Percentiles rank a stretch among this genome's conserved stretches.
Evolutionary conservation across 1,284 basidiomycete species (phyloP).

Genomic region (Kalmanozyma brasiliensis): DNA sequence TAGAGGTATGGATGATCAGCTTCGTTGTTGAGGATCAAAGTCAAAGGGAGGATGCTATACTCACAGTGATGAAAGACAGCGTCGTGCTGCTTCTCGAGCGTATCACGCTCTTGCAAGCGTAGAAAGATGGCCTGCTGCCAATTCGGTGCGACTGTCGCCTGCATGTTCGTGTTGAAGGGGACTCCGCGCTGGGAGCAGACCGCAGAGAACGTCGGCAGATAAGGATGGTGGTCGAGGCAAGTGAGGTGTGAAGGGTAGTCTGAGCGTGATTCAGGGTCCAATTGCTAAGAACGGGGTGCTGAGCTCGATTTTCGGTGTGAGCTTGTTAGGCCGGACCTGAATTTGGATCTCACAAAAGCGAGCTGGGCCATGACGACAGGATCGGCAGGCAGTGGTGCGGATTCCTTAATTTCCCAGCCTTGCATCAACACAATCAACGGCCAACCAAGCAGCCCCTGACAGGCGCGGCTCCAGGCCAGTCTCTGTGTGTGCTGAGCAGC

Average conservation of each 20-base stretch:
- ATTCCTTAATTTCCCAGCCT: not conserved
- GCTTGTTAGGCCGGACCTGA: too few relatives aligned
- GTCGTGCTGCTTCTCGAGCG: constrained; percentile 53
- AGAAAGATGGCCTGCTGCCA: constrained; percentile 57
- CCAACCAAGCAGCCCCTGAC: too few relatives aligned
- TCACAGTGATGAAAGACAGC: constrained; percentile 47
- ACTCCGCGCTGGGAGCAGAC: too few relatives aligned
- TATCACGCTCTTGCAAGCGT: constrained; percentile 55
- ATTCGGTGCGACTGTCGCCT: constrained; percentile 18
- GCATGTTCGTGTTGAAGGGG: constrained; percentile 1
- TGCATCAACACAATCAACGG: too few relatives aligned
- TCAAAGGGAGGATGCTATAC: constrained; percentile 8
- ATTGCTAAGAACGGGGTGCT: too few relatives aligned
- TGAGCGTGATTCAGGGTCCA: constrained; percentile 20
- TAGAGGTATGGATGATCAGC: not conserved
- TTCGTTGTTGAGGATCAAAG: too few relatives aligned
- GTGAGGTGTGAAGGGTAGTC: not conserved
- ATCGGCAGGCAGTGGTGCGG: constrained; percentile 4
- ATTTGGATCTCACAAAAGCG: too few relatives aligned
- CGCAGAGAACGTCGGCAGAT: too few relatives aligned
- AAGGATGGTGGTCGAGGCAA: not conserved
- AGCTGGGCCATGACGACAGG: not conserved
- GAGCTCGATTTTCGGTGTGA: too few relatives aligned
- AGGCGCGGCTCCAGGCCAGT: constrained; percentile 5
- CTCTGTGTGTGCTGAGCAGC: constrained; percentile 2